These are phyloP conservation scores for Tylopilus plumbeoviolaceoides DNA, from an alignment of 768 basidiomycete genomes.

Conservation along the genomic window DNA sequence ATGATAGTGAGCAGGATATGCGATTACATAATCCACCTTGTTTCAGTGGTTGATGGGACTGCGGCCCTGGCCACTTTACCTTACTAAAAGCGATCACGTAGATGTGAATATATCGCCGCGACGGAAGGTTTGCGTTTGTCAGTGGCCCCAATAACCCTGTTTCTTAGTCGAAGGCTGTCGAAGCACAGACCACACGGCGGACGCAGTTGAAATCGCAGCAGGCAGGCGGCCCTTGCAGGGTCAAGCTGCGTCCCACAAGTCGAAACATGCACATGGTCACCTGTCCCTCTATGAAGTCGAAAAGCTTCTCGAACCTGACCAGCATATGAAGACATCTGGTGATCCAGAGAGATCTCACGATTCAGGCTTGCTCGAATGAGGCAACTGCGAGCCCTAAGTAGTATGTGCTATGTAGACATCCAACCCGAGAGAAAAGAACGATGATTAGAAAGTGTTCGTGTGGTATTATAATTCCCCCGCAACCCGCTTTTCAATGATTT, in stretches of 20 bases:
- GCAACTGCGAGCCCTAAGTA: neutral
- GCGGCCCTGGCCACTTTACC: neutral
- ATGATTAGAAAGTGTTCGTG: neutral
- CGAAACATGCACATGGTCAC: neutral
- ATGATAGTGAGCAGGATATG: constrained; percentile 4
- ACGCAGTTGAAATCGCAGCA: too few species aligned
- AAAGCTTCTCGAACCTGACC: neutral
- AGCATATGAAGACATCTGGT: neutral
- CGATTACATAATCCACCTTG: constrained; percentile 4
- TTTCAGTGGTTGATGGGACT: too few species aligned
- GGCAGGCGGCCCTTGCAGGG: too few species aligned
- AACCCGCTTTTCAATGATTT: constrained; percentile 69
- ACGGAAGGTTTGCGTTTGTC: too few species aligned
- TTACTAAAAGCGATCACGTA: too few species aligned
- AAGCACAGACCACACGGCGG: too few species aligned
- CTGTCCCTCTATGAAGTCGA: neutral
- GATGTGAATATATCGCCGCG: too few species aligned
- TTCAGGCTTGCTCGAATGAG: neutral
- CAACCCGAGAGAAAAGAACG: neutral
- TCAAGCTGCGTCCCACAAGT: too few species aligned
- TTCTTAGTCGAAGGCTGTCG: too few species aligned
- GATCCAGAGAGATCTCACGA: too few species aligned
- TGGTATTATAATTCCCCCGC: constrained; percentile 24
- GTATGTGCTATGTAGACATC: neutral
- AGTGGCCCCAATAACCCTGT: too few species aligned